phyloP scores from a whole-genome alignment of 139 green algal genomes.

The Marvania coccoides region DNA sequence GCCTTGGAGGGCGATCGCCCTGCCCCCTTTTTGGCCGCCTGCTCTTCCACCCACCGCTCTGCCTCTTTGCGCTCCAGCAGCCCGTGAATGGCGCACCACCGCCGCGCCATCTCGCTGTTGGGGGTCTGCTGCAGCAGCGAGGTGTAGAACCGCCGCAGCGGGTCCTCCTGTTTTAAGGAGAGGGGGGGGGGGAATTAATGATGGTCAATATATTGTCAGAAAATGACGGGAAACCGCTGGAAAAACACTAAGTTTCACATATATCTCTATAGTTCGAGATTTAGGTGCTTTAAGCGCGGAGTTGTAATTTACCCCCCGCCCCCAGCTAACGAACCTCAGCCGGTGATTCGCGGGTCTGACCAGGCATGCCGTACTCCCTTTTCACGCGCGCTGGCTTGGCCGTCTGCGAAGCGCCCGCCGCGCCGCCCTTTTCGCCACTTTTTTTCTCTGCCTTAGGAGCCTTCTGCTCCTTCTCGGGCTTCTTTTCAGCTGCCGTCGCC shows the following conservation, averaged over 20 bases:
- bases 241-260: background rate
- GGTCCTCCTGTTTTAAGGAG: constrained; percentile 44
- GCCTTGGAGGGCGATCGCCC: background rate
- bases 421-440: too few species aligned
- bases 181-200: background rate
- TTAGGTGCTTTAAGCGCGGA: too few species aligned
- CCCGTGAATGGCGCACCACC: constrained; percentile 53
- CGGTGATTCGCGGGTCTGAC: constrained; percentile 67
- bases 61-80: constrained; percentile 55
- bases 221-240: background rate
- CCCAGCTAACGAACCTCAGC: constrained; percentile 45
- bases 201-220: background rate
- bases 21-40: background rate
- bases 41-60: constrained; percentile 29
- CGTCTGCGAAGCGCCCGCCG: too few species aligned
- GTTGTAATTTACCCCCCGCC: too few species aligned
- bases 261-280: too few species aligned
- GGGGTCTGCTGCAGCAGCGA: constrained; percentile 58
- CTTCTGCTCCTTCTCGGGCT: too few species aligned
- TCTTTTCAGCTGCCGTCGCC: too few species aligned
- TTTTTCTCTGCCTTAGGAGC: too few species aligned
- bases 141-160: constrained; percentile 73
- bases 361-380: constrained; percentile 60
- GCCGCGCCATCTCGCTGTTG: constrained; percentile 62
- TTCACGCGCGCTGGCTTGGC: constrained; percentile 12